Percentiles rank a stretch among this genome's conserved stretches.
Evolutionary conservation across 495 filamentous ascomycete genomes (phyloP).

Genomic region (Xylaria palmicola): DNA sequence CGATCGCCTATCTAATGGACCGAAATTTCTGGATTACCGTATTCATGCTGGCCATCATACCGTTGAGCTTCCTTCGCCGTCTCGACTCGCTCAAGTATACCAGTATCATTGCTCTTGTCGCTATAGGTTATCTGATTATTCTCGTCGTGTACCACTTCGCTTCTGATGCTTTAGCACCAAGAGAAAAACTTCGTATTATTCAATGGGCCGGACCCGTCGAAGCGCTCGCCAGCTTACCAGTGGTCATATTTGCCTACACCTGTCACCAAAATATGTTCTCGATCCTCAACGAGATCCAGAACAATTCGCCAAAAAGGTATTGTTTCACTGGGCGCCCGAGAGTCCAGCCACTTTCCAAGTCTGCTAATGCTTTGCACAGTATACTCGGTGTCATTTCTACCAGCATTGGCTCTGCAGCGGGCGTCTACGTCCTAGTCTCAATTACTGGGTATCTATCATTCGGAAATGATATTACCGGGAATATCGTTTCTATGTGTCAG

Average conservation of each 20-base stretch:
- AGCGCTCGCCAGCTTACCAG: slow-evolving; percentile 80
- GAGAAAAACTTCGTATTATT: slow-evolving; percentile 70
- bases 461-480: slow-evolving; percentile 79
- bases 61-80: slow-evolving; percentile 83
- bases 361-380: slow-evolving; percentile 45
- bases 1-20: slow-evolving; percentile 72
- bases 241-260: slow-evolving; percentile 97
- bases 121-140: slow-evolving; percentile 90
- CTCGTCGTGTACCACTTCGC: slow-evolving; percentile 88
- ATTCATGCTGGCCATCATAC: slow-evolving; percentile 95
- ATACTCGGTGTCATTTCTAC: slow-evolving; percentile 76
- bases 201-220: slow-evolving; percentile 76
- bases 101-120: slow-evolving; percentile 83
- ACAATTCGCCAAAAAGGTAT: slow-evolving; percentile 65
- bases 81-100: slow-evolving; percentile 97
- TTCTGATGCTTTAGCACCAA: slow-evolving; percentile 70
- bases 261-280: slow-evolving; percentile 99
- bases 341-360: background rate
- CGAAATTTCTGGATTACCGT: slow-evolving; percentile 97
- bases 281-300: slow-evolving; percentile 88
- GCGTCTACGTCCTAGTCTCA: slow-evolving; percentile 85
- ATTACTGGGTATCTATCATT: slow-evolving; percentile 96
- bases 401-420: slow-evolving; percentile 78
- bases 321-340: background rate
- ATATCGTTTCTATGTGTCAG: slow-evolving; percentile 90